These are phyloP conservation scores for Plicaturopsis crispa DNA, from an alignment of 768 basidiomycete genomes.

Conservation along the genomic window DNA sequence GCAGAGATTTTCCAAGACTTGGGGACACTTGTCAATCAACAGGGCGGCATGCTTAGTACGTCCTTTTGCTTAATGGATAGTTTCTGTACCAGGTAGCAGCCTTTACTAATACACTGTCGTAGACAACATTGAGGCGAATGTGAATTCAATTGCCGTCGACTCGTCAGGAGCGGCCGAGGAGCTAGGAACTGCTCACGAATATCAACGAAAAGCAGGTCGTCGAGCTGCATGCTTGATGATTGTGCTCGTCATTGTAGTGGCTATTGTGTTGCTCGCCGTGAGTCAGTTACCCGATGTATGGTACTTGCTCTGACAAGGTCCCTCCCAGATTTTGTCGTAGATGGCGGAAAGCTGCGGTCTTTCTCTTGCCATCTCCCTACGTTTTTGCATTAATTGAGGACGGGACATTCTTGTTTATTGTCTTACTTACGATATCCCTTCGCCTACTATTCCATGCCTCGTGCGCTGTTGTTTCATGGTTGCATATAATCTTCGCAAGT, in stretches of 20 bases:
- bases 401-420: too few species aligned
- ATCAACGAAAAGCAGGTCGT: constrained; percentile 90
- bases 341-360: too few species aligned
- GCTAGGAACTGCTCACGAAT: constrained; percentile 81
- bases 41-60: constrained; percentile 91
- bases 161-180: constrained; percentile 81
- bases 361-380: too few species aligned
- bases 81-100: background rate
- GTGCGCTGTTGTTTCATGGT: too few species aligned
- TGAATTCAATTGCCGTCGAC: constrained; percentile 79
- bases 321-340: too few species aligned
- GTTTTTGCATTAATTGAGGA: too few species aligned
- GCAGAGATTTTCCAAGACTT: constrained; percentile 95
- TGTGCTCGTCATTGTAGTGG: constrained; percentile 77
- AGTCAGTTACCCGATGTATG: too few species aligned
- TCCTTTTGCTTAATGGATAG: constrained; percentile 4
- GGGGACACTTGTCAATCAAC: constrained; percentile 89
- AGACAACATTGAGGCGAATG: constrained; percentile 96
- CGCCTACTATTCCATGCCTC: too few species aligned
- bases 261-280: constrained; percentile 89
- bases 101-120: constrained; percentile 1
- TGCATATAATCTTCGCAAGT: too few species aligned
- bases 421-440: too few species aligned
- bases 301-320: too few species aligned
- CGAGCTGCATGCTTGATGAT: constrained; percentile 88